These are phyloP conservation scores for Scenedesmus sp. DNA, from an alignment of 163 green algal genomes.

Conservation along the genomic window DNA sequence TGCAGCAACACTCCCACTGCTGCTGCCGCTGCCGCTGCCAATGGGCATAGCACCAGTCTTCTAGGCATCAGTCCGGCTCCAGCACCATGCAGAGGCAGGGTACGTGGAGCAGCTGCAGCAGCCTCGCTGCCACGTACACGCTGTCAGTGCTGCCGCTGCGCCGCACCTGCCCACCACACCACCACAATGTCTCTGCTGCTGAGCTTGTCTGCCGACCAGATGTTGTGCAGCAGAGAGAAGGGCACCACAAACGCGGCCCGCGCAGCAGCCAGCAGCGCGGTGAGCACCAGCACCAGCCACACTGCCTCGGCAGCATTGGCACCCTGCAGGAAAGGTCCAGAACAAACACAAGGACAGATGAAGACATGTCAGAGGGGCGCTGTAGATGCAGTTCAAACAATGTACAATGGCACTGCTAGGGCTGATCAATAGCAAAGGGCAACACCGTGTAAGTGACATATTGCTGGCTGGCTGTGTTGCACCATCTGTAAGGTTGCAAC, in stretches of 20 bases:
- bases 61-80: no score
- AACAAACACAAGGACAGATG: background rate
- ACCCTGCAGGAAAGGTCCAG: constrained; percentile 9
- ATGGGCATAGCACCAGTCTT: no score
- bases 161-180: constrained; percentile 70
- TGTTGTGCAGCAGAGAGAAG: constrained; percentile 79
- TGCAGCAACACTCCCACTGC: no score
- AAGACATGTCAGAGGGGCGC: no score
- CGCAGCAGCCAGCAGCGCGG: constrained; percentile 55
- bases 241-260: constrained; percentile 83
- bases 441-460: no score
- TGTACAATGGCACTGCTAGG: no score
- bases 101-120: background rate
- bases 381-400: no score
- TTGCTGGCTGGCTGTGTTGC: no score
- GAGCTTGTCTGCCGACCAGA: constrained; percentile 64
- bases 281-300: constrained; percentile 55
- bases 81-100: no score
- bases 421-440: no score
- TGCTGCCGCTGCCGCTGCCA: no score
- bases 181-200: constrained; percentile 71
- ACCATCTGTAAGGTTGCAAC: no score
- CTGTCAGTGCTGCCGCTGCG: background rate
- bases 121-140: background rate
- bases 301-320: constrained; percentile 49